phyloP scores from a whole-genome alignment of 73 alveolate species.

The Paramecium pentaurelia region DNA sequence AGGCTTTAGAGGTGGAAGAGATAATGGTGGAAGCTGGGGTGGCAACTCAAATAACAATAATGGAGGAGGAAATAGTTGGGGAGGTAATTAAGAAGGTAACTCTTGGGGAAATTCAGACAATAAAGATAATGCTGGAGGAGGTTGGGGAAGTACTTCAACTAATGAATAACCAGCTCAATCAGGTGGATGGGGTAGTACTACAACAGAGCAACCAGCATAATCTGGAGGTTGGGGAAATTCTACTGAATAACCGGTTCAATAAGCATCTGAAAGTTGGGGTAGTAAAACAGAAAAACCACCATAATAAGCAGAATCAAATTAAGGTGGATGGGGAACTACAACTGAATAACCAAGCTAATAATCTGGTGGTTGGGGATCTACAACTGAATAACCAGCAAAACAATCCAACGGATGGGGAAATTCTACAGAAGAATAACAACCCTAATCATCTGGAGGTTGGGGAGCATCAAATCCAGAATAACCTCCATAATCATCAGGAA shows the following conservation, averaged over 20 bases:
- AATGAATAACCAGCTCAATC: background rate
- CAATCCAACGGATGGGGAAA: background rate
- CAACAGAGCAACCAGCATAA: background rate
- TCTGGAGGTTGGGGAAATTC: background rate
- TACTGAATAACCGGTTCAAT: background rate
- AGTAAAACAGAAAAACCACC: background rate
- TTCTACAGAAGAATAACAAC: background rate
- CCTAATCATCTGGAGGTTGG: background rate
- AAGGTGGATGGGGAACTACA: background rate
- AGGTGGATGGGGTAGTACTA: constrained; percentile 4
- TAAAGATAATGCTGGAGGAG: background rate
- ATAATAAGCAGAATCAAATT: background rate
- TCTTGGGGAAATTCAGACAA: background rate
- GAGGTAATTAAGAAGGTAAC: background rate
- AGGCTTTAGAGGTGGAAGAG: constrained; percentile 9
- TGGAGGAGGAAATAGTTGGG: background rate
- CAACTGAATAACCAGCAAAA: background rate
- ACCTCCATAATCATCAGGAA: background rate
- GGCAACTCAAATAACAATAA: background rate
- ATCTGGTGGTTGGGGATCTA: background rate
- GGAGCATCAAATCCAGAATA: background rate
- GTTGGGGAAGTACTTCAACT: background rate
- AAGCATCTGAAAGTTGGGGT: constrained; percentile 8
- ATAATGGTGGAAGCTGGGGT: constrained; percentile 15
- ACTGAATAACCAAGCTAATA: background rate